Conservation (phyloP, 1,284 basidiomycete species). For the Irpex lacteus region DNA sequence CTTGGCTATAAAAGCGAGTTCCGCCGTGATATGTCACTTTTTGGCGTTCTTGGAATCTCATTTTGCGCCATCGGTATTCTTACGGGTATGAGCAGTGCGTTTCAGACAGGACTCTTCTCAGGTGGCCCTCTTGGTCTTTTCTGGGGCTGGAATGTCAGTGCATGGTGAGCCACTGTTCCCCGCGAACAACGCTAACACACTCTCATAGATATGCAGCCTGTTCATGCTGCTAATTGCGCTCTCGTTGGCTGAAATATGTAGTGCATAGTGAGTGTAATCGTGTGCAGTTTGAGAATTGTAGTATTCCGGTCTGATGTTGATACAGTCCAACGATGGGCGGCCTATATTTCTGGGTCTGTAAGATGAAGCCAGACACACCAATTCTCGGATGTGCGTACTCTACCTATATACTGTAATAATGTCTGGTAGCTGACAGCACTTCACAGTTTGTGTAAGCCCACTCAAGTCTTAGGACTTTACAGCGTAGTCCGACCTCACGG, state of each 20-base stretch:
- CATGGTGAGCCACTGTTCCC: background rate
- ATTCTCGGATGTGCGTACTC: slow-evolving; percentile 49
- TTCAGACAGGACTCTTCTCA: slow-evolving; percentile 58
- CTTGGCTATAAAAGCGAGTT: slow-evolving; percentile 56
- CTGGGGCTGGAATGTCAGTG: slow-evolving; percentile 63
- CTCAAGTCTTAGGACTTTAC: background rate
- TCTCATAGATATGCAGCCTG: slow-evolving; percentile 47
- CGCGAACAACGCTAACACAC: background rate
- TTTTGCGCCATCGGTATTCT: slow-evolving; percentile 61
- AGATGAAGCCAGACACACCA: slow-evolving; percentile 55
- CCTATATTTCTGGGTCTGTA: slow-evolving; percentile 64
- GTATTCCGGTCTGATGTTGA: background rate
- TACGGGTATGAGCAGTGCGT: slow-evolving; percentile 54
- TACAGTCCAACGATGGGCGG: slow-evolving; percentile 54
- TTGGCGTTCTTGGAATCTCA: slow-evolving; percentile 59
- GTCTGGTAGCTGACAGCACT: background rate
- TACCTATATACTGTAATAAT: background rate
- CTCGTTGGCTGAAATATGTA: slow-evolving; percentile 58
- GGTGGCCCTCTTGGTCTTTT: slow-evolving; percentile 59
- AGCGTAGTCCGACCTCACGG: background rate
- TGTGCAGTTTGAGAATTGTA: background rate
- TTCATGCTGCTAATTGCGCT: slow-evolving; percentile 61
- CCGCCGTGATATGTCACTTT: slow-evolving; percentile 56
- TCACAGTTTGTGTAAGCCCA: slow-evolving; percentile 24
- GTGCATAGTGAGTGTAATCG: slow-evolving; percentile 46